These are phyloP conservation scores for Passalora sequoiae DNA, from an alignment of 2,329 filamentous ascomycete genomes.

Conservation along the genomic window DNA sequence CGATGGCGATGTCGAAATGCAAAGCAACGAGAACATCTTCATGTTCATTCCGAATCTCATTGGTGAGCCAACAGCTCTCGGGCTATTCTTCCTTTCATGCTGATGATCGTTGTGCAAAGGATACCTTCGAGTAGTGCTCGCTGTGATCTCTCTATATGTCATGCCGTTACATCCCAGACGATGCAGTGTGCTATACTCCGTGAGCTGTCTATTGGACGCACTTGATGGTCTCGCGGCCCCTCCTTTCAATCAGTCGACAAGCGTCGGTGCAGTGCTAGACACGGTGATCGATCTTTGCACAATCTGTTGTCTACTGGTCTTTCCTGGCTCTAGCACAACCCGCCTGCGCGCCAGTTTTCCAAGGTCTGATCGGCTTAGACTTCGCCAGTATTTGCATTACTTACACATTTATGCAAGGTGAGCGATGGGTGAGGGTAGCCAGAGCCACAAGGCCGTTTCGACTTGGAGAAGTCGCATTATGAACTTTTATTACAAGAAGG, in stretches of 20 bases:
- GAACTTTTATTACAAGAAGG: slow-evolving; percentile 96
- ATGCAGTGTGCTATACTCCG: slow-evolving; percentile 80
- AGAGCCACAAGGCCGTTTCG: slow-evolving; percentile 90
- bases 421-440: slow-evolving; percentile 78
- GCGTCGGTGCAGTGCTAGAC: slow-evolving; percentile 91
- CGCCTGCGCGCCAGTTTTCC: slow-evolving; percentile 87
- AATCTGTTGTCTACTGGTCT: slow-evolving; percentile 87
- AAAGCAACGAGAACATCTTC: neutral
- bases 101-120: too few relatives aligned
- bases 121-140: slow-evolving; percentile 50
- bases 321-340: slow-evolving; percentile 90
- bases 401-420: slow-evolving; percentile 98
- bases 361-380: slow-evolving; percentile 85
- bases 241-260: slow-evolving; percentile 79
- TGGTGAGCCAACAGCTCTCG: too few relatives aligned
- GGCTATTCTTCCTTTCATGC: too few relatives aligned
- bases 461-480: slow-evolving; percentile 79
- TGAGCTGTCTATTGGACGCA: slow-evolving; percentile 91
- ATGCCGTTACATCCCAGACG: slow-evolving; percentile 96
- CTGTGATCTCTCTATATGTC: slow-evolving; percentile 89
- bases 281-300: slow-evolving; percentile 99
- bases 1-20: too few relatives aligned
- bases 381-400: slow-evolving; percentile 92
- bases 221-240: slow-evolving; percentile 88
- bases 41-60: neutral